phyloP scores from a whole-genome alignment of 1,284 basidiomycete genomes.

The Austroboletus niveus region DNA sequence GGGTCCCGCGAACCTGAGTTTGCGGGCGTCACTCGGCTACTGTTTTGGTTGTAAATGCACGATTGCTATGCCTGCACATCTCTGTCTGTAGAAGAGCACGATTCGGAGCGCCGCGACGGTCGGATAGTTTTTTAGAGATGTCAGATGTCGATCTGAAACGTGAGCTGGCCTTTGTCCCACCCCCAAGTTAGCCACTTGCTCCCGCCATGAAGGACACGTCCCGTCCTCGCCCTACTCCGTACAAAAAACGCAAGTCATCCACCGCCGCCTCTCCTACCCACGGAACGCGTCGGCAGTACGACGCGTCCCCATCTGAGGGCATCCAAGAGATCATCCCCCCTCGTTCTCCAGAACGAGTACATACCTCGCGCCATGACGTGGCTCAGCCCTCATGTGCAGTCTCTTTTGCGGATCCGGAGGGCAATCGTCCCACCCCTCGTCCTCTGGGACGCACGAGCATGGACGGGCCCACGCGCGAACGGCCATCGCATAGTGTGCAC shows the following conservation, averaged over 20 bases:
- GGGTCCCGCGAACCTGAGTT: too few relatives aligned
- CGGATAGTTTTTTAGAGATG: constrained; percentile 7
- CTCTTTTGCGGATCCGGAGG: constrained; percentile 4
- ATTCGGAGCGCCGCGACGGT: constrained; percentile 7
- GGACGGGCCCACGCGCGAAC: constrained; percentile 5
- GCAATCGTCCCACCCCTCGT: constrained; percentile 1
- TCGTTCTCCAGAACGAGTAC: constrained; percentile 6
- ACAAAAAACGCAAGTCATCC: constrained; percentile 17
- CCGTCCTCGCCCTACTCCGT: constrained; percentile 20
- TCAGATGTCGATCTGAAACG: constrained; percentile 4
- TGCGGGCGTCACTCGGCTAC: too few relatives aligned
- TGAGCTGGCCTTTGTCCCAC: constrained; percentile 3
- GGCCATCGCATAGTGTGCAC: constrained; percentile 3
- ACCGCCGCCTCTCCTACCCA: constrained; percentile 6
- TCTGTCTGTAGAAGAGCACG: background rate
- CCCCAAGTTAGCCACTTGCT: constrained; percentile 14
- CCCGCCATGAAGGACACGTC: constrained; percentile 27
- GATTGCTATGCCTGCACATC: too few relatives aligned
- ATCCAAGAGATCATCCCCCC: background rate
- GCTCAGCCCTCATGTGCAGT: background rate
- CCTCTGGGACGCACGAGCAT: constrained; percentile 1
- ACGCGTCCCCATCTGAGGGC: constrained; percentile 9
- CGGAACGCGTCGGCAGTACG: constrained; percentile 10
- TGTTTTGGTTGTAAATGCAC: too few relatives aligned
- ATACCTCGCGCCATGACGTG: background rate